Base-by-base conservation (phyloP, 2,329 filamentous ascomycete genomes). In the Ophioceras dolichostomum region DNA sequence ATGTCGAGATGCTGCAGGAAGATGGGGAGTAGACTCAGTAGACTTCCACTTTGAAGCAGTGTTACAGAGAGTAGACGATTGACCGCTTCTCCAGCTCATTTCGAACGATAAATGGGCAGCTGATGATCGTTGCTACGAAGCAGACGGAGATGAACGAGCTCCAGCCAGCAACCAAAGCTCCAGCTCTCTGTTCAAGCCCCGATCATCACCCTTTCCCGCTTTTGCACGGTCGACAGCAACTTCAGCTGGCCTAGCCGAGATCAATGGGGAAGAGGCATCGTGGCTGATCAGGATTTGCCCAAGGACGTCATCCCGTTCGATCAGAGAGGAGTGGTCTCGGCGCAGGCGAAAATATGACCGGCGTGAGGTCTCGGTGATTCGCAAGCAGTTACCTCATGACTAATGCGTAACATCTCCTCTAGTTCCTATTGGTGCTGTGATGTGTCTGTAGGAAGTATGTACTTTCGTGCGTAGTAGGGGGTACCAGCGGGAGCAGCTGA, bases 401-500 rank as follows among this genome's bases (percentile, higher is more conserved):
- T 33, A 40, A 46, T 37, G 43, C 45, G 40, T 43, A 38, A 40
- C 40, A 37, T 39, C 28, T 31, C 16, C 39, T 32, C 43, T 35
- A 40, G 44, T 34, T 44, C 45, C 45, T 24, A 46, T 48, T 46
- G 43, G 44, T 30, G n/a, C n/a, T n/a, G n/a, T n/a, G n/a, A n/a
- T n/a, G n/a, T n/a, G n/a, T n/a, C n/a, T n/a, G n/a, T n/a, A n/a
- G n/a, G n/a, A n/a, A n/a, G n/a, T n/a, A n/a, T n/a, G n/a, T n/a
- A n/a, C n/a, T n/a, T n/a, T n/a, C n/a, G n/a, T n/a, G n/a, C n/a
- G n/a, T n/a, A n/a, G n/a, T n/a, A n/a, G n/a, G n/a, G n/a, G n/a
- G n/a, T n/a, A n/a, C n/a, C n/a, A n/a, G n/a, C n/a, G n/a, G n/a
- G n/a, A n/a, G n/a, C n/a, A n/a, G n/a, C n/a, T n/a, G n/a, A n/a